Conservation (phyloP, 2,329 filamentous ascomycete genomes). For the Sclerotinia spermophila region DNA sequence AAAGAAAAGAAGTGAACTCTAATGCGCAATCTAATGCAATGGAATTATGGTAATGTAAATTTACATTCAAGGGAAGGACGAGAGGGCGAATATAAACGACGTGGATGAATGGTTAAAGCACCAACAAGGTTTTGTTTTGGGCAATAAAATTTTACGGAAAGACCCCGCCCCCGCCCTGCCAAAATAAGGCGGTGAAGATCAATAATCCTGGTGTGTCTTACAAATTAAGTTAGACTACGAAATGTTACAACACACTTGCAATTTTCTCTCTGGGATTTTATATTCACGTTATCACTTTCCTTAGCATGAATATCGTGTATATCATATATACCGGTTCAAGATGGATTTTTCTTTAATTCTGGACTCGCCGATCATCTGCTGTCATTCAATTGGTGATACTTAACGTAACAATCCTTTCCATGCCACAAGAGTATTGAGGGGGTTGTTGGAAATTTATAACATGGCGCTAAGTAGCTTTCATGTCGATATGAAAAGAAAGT, state of each 20-base stretch:
- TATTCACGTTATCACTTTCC: background rate
- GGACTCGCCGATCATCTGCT: too few relatives aligned
- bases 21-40: background rate
- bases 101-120: background rate
- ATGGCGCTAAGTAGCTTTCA: background rate
- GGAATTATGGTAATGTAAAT: background rate
- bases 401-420: background rate
- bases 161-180: constrained; percentile 10
- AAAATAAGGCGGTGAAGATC: constrained; percentile 4
- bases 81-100: background rate
- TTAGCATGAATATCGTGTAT: background rate
- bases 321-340: background rate
- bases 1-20: background rate
- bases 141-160: background rate
- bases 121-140: background rate
- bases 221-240: too few relatives aligned
- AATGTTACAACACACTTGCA: background rate
- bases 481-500: background rate
- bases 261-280: background rate
- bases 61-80: background rate
- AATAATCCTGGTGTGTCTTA: background rate
- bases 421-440: background rate
- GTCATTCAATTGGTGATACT: background rate
- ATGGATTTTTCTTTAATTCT: background rate
- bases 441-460: background rate